phyloP scores from a whole-genome alignment of 108 stramenopile genomes.

The Pinguiococcus pyrenoidosus region DNA sequence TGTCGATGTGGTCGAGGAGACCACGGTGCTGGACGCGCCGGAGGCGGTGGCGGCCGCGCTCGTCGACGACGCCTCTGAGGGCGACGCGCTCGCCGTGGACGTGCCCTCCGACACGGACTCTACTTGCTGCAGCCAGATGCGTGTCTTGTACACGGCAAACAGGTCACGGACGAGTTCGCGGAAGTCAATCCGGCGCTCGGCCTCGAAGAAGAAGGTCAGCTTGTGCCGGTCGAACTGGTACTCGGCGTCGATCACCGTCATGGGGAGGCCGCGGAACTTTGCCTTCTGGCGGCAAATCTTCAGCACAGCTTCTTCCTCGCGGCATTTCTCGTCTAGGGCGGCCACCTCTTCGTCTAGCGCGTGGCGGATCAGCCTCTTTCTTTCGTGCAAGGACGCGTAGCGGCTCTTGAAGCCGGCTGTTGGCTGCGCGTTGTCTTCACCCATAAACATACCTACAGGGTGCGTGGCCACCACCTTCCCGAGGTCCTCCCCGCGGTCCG shows the following conservation, averaged over 20 bases:
- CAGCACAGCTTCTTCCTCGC: conserved; percentile 77
- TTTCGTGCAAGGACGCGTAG: conserved; percentile 2
- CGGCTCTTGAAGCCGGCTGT: too few species aligned
- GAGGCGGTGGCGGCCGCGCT: too few species aligned
- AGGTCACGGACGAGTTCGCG: conserved; percentile 91
- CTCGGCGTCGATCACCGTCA: conserved; percentile 89
- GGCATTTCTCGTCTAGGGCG: conserved; percentile 56
- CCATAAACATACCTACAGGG: conserved; percentile 11
- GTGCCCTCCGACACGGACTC: too few species aligned
- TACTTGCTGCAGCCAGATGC: conserved; percentile 94
- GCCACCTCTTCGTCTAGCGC: conserved; percentile 58
- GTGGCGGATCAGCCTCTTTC: conserved; percentile 1
- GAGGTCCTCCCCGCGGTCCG: conserved; percentile 88
- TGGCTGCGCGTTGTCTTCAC: too few species aligned
- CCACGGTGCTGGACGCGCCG: too few species aligned
- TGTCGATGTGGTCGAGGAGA: too few species aligned
- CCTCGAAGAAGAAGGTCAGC: conserved; percentile 91
- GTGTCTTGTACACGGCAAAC: conserved; percentile 92
- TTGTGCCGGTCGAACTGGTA: conserved; percentile 95
- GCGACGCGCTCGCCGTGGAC: too few species aligned
- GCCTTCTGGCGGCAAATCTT: conserved; percentile 80
- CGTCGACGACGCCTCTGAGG: too few species aligned
- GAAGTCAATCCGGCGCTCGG: conserved; percentile 85
- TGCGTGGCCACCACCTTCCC: conserved; percentile 66
- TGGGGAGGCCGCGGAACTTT: conserved; percentile 64